These are phyloP conservation scores for Oryza brachyantha DNA, from an alignment of 176 grass and related monocot genomes.

Conservation along the genomic window DNA sequence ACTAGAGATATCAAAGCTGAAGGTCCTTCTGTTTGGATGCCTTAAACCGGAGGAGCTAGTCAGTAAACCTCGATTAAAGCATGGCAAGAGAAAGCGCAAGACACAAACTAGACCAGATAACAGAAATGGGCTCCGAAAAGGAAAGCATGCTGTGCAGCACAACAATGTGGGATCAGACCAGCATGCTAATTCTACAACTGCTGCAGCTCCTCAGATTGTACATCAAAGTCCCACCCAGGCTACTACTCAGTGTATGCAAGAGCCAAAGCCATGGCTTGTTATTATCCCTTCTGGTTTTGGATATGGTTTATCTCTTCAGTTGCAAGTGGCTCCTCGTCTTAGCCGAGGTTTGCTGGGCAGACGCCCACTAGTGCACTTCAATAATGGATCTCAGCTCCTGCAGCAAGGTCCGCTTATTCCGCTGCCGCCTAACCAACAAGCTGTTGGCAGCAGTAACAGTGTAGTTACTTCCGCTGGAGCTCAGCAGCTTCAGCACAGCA, in stretches of 20 bases:
- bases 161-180: background rate
- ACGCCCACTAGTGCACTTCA: background rate
- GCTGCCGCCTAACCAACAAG: background rate
- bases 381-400: background rate
- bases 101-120: background rate
- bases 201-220: background rate
- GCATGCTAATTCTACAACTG: background rate
- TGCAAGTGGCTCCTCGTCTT: background rate
- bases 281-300: slow-evolving; percentile 38
- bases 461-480: background rate
- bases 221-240: background rate
- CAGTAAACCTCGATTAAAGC: background rate
- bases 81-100: slow-evolving; percentile 15
- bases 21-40: slow-evolving; percentile 48
- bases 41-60: slow-evolving; percentile 13
- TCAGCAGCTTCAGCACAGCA: background rate
- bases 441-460: background rate
- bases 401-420: slow-evolving; percentile 3
- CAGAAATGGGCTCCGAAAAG: slow-evolving; percentile 8
- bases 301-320: slow-evolving; percentile 6
- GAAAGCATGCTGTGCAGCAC: background rate
- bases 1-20: slow-evolving; percentile 40
- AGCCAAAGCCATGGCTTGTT: slow-evolving; percentile 20
- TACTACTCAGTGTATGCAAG: background rate
- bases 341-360: slow-evolving; percentile 26